Conservation (phyloP, 148 eudicot genomes). For the Limonium bicolor region DNA sequence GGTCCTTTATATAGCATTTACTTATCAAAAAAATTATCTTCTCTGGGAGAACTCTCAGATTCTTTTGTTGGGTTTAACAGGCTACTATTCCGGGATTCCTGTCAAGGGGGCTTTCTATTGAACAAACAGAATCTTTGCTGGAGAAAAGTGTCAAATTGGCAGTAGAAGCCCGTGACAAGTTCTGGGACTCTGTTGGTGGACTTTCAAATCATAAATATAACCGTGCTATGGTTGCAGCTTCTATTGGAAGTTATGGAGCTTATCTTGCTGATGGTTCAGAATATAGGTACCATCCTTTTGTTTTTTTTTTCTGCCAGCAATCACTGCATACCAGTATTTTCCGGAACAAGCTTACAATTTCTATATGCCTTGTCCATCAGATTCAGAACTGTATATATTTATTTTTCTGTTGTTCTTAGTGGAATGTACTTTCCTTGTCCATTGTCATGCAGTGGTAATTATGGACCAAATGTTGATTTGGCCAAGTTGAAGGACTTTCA, state of each 20-base stretch:
- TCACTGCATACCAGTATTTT: neutral
- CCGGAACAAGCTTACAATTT: neutral
- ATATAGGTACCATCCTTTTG: constrained; percentile 33
- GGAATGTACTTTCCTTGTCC: neutral
- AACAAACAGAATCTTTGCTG: constrained; percentile 50
- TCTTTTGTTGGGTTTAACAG: constrained; percentile 9
- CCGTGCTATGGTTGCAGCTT: constrained; percentile 78
- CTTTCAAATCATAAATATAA: constrained; percentile 21
- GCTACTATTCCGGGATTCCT: constrained; percentile 77
- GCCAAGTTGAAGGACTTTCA: constrained; percentile 77
- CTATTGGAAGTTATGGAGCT: constrained; percentile 92
- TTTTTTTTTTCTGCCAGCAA: neutral
- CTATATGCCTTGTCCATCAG: neutral
- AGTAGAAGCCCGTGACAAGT: constrained; percentile 56
- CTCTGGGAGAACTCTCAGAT: neutral
- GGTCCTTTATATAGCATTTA: neutral
- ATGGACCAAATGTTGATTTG: constrained; percentile 35
- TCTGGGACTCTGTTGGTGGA: constrained; percentile 36
- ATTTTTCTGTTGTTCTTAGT: too few species aligned
- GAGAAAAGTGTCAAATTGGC: constrained; percentile 60
- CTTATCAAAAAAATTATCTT: neutral
- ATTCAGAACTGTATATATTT: neutral
- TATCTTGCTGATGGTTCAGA: constrained; percentile 96
- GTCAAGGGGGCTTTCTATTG: constrained; percentile 56
- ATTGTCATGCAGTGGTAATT: constrained; percentile 40